Evolutionary conservation across 495 filamentous ascomycete species (phyloP), one percentile per base, ranked within the genome.

Genomic region (Aspergillus sclerotiicarbonarius): DNA sequence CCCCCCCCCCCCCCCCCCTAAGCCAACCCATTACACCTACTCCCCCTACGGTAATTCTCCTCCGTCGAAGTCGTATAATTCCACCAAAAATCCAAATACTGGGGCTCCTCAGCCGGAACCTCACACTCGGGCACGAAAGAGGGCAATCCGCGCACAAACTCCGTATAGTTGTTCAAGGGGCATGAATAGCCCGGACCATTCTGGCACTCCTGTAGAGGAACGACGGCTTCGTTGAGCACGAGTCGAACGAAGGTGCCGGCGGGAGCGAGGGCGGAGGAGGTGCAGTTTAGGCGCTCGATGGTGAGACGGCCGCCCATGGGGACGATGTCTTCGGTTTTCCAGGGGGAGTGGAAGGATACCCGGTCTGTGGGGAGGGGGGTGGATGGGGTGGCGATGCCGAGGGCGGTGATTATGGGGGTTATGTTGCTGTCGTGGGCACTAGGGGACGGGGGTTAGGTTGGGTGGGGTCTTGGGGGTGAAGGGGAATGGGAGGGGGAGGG

Each of bases 401-500:
- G 69, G 6, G 80, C 74, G 5, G 79, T 63, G 20, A 83, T 54
- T 62, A 84, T 76, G 5, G 80, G 78, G 29, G 79, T 70, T 54
- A 83, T 78, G 39, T 83, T 78, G 18, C 73, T 78, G 56, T 84
- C 81, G 59, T 84, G 81, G 20, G 77, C 79, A 61, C 78, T 82
- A 6, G 25, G 21, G 45, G 18, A 18, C 7, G 18, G 10, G 20
- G 52, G 51, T 51, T 48, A 43, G 31, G 18, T 56, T 3, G 15
- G 55, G n/a, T n/a, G n/a, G n/a, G n/a, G n/a, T n/a, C n/a, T n/a
- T n/a, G n/a, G 47, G 4, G 19, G 15, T 43, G 20, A 1, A 2
- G 21, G 21, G 7, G 3, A n/a, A 18, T 30, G 31, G 20, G n/a
- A 7, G 52, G 20, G 2, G 7, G 39, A 5, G 19, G 32, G 19